These are phyloP conservation scores for Trametes cubensis DNA, from an alignment of 768 basidiomycete species.

Conservation along the genomic window DNA sequence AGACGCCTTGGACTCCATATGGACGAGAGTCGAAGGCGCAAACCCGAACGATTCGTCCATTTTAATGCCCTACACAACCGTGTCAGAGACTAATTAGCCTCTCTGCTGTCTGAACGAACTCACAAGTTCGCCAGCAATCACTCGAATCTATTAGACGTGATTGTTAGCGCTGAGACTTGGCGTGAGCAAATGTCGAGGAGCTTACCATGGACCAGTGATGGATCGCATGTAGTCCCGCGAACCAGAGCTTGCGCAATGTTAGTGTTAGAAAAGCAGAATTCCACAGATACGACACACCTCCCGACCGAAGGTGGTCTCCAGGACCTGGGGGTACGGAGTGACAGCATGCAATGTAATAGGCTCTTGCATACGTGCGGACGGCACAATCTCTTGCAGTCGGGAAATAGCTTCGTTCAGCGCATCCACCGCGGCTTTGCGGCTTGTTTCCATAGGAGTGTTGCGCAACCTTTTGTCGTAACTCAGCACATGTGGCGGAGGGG, in stretches of 20 bases:
- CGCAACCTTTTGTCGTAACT: constrained; percentile 78
- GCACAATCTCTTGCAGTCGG: constrained; percentile 56
- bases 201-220: constrained; percentile 91
- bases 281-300: constrained; percentile 46
- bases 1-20: constrained; percentile 59
- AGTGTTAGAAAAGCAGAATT: constrained; percentile 15
- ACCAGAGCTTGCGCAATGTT: constrained; percentile 65
- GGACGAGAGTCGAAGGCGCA: constrained; percentile 81
- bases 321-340: constrained; percentile 74
- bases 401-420: constrained; percentile 59
- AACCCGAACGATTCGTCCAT: constrained; percentile 81
- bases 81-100: not conserved
- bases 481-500: constrained; percentile 52
- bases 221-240: constrained; percentile 81
- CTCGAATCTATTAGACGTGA: constrained; percentile 58
- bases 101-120: constrained; percentile 27
- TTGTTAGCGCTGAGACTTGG: constrained; percentile 10
- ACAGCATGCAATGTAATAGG: constrained; percentile 77
- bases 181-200: constrained; percentile 6
- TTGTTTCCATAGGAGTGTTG: constrained; percentile 84
- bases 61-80: constrained; percentile 53
- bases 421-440: constrained; percentile 56
- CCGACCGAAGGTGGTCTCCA: constrained; percentile 80
- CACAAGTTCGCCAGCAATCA: constrained; percentile 83
- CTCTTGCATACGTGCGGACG: constrained; percentile 51